Evolutionary conservation across 768 basidiomycete genomes (phyloP).

Genomic region (button mushroom (Agaricus bisporus)): DNA sequence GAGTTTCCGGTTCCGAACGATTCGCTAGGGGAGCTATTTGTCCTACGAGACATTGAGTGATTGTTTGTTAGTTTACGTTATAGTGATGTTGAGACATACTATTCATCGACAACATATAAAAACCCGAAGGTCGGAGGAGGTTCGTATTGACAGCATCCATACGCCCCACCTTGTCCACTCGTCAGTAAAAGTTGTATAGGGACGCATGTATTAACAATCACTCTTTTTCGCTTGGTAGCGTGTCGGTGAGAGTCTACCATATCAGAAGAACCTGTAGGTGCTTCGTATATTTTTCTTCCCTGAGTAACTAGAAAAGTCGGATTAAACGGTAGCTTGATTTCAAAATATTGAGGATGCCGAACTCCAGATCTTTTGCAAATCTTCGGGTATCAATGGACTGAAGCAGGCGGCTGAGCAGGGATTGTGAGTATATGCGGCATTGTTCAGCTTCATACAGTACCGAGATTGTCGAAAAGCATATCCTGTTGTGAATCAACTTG

Average conservation of each 20-base stretch:
- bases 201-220: neutral
- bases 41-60: no score
- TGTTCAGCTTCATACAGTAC: neutral
- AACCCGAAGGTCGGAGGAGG: neutral
- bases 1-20: neutral
- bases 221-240: neutral
- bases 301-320: neutral
- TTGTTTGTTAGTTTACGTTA: neutral
- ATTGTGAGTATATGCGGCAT: neutral
- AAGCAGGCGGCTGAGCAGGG: constrained; percentile 26
- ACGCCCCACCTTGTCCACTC: neutral
- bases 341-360: neutral
- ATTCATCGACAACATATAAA: neutral
- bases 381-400: constrained; percentile 26
- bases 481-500: neutral
- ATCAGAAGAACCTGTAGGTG: constrained; percentile 31
- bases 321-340: neutral
- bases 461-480: constrained; percentile 4
- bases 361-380: constrained; percentile 29
- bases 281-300: neutral
- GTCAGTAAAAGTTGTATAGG: neutral
- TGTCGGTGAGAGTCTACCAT: constrained; percentile 12
- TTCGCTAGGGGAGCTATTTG: neutral
- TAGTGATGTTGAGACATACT: neutral
- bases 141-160: neutral